Base-by-base conservation (phyloP, 73 alveolate species). In the Paramecium octaurelia region DNA sequence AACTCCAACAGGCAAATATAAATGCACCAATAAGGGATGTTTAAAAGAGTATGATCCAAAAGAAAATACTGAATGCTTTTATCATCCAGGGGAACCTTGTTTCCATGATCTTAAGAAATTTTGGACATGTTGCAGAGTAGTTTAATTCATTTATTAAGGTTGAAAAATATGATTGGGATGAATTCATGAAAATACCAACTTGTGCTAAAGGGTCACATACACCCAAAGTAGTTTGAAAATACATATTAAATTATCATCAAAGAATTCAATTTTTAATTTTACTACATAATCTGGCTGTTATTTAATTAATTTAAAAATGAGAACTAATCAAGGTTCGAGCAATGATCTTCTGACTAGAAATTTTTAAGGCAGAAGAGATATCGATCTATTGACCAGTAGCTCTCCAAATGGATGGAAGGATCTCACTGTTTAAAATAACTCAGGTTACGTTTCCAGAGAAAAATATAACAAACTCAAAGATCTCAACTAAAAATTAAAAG, bases 151-250 rank as follows among this genome's bases (percentile, higher is more conserved):
- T 36, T 54, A 54, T 20, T 12, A 80, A 95, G 94, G 95, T 94
- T 60, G 98, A 92, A 90, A 95, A 97, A 58, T 98, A 97, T 94
- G 99, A 98, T 94, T 98, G 99, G 99, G 99, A 98, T 50, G 99
- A 98, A 46, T 98, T 98, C 93, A 95, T 95, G 98, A 96, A 98
- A 93, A 90, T 98, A 43, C 99, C 99, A 40, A 97, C 99, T 46
- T 98, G 99, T 91, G 95, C 97, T 27, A 96, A 84, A 42, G 99
- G 99, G 42, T 93, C 95, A 43, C 99, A 98, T 87, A 11, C 31
- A 42, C 94, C 94, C 1, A 89, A 89, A 71, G 36, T 89, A 18
- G 85, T 70, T 43, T 89, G 94, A 89, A 16, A 64, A 64, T 31
- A 1, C 7, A 31, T 64, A 23, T 23, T 10, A 27, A 64, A 27